These are phyloP conservation scores for Gonium pectorale DNA, from an alignment of 139 green algal species.

Conservation along the genomic window DNA sequence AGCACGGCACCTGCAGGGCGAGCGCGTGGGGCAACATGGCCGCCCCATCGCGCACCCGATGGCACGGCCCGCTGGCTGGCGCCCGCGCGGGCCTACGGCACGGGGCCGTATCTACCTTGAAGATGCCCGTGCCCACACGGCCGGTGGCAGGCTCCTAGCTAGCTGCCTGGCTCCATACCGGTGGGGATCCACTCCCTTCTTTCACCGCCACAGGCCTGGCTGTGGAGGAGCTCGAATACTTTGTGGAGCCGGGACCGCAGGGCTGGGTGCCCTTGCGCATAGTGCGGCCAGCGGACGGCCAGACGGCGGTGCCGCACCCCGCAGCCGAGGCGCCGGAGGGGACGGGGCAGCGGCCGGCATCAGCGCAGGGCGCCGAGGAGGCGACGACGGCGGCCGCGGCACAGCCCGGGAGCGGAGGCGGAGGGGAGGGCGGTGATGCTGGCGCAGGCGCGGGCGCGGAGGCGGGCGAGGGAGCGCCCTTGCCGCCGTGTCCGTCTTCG, in stretches of 20 bases:
- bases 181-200: no score
- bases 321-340: not conserved
- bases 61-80: no score
- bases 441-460: not conserved
- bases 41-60: no score
- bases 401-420: not conserved
- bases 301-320: not conserved
- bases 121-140: no score
- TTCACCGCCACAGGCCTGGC: slow-evolving; percentile 8
- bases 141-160: no score
- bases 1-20: no score
- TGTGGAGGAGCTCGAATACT: slow-evolving; percentile 55
- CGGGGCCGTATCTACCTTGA: no score
- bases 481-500: not conserved
- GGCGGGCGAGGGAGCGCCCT: not conserved
- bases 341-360: not conserved
- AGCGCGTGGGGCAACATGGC: no score
- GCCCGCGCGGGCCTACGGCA: no score
- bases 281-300: slow-evolving; percentile 7
- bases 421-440: no score
- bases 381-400: not conserved
- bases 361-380: not conserved
- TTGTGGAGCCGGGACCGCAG: slow-evolving; percentile 48
- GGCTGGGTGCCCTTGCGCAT: slow-evolving; percentile 71
- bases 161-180: no score